These are phyloP conservation scores for Sphenostylis stenocarpa DNA, from an alignment of 306 rosid genomes.

Conservation along the genomic window DNA sequence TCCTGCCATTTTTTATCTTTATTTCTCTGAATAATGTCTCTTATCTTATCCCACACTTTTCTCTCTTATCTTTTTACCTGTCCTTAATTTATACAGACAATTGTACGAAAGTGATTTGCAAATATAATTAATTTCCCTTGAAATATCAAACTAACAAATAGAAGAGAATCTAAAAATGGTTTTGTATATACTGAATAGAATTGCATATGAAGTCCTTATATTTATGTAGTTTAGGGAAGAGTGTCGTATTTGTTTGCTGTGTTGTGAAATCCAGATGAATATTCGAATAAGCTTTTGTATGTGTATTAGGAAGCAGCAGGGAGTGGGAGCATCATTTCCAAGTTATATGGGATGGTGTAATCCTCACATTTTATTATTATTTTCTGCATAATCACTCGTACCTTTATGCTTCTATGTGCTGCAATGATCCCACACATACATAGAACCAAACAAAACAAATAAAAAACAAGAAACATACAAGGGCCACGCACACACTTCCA, in stretches of 20 bases:
- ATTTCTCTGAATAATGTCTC: background rate
- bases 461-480: background rate
- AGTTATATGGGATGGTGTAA: slow-evolving; percentile 52
- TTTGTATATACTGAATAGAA: background rate
- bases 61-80: background rate
- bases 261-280: slow-evolving; percentile 29
- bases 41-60: background rate
- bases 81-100: background rate
- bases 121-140: background rate
- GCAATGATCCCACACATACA: slow-evolving; percentile 22
- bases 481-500: background rate
- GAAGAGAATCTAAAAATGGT: slow-evolving; percentile 5
- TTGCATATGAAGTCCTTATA: slow-evolving; percentile 29
- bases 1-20: background rate
- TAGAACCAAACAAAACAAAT: slow-evolving; percentile 11
- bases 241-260: slow-evolving; percentile 31
- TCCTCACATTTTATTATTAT: slow-evolving; percentile 31
- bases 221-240: slow-evolving; percentile 27
- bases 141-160: slow-evolving; percentile 20
- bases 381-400: slow-evolving; percentile 8
- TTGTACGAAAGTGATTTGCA: background rate
- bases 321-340: slow-evolving; percentile 62
- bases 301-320: slow-evolving; percentile 54
- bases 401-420: slow-evolving; percentile 34
- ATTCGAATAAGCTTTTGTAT: slow-evolving; percentile 52